Percentiles rank a stretch among this genome's conserved stretches.
Evolutionary conservation across 495 filamentous ascomycete species (phyloP).

Genomic region (Recurvomyces mirabilis): DNA sequence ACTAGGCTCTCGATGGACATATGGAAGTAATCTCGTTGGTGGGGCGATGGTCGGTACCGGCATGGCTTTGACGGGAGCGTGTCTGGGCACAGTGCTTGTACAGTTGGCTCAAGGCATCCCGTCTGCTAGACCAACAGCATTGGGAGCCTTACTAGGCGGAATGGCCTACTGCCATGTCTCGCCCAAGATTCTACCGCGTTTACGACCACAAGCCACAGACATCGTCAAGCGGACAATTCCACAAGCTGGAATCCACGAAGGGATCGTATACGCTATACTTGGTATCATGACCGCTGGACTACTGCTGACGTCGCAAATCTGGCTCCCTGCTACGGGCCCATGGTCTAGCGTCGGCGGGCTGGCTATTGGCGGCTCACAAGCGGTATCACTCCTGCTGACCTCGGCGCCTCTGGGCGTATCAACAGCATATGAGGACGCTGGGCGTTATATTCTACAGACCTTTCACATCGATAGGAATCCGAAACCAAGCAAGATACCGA

Average conservation of each 20-base stretch:
- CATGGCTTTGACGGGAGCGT: conserved; percentile 45
- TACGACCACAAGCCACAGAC: not conserved
- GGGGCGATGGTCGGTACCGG: conserved; percentile 43
- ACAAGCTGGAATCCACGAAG: too few relatives aligned
- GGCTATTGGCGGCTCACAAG: conserved; percentile 39
- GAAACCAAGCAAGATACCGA: conserved; percentile 1
- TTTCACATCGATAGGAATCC: not conserved
- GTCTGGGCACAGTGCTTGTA: conserved; percentile 44
- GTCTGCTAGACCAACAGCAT: conserved; percentile 32
- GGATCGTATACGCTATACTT: not conserved
- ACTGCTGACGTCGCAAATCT: not conserved
- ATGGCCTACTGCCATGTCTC: not conserved
- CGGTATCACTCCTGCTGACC: conserved; percentile 34
- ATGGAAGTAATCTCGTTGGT: conserved; percentile 46
- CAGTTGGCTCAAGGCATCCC: conserved; percentile 40
- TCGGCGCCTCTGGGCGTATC: conserved; percentile 40
- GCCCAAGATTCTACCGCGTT: not conserved
- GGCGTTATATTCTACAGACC: conserved; percentile 35
- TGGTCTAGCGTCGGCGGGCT: conserved; percentile 33
- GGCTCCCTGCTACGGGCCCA: not conserved
- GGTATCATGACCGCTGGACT: not conserved
- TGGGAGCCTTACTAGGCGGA: conserved; percentile 17
- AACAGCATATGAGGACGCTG: conserved; percentile 41
- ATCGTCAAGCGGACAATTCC: not conserved
- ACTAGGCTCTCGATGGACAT: conserved; percentile 2